Conservation (phyloP, 805 yeast species). For the Schizosaccharomyces pombe region DNA sequence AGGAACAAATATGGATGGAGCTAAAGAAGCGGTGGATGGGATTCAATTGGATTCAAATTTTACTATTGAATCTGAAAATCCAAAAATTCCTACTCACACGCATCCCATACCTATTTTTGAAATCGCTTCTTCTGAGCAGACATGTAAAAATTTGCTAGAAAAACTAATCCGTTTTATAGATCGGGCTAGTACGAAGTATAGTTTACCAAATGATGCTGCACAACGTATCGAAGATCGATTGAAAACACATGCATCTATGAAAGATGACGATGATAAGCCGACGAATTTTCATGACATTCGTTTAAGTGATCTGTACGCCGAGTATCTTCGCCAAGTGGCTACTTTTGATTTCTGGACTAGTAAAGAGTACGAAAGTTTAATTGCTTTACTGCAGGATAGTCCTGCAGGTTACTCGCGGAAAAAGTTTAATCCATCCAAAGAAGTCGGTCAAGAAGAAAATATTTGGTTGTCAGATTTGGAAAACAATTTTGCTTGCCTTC, state of each 20-base stretch:
- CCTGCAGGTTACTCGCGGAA: background rate
- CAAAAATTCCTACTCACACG: background rate
- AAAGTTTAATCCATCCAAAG: background rate
- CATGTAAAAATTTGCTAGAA: background rate
- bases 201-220: background rate
- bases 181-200: background rate
- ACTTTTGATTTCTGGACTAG: background rate
- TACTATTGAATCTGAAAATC: background rate
- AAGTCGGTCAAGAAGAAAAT: background rate
- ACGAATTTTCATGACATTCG: background rate
- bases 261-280: background rate
- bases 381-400: background rate
- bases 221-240: background rate
- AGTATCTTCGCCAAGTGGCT: slow-evolving; percentile 8
- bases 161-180: background rate
- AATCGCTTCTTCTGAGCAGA: background rate
- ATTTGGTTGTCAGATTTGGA: background rate
- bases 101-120: background rate
- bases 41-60: background rate
- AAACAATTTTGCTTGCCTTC: background rate
- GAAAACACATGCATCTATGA: background rate
- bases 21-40: background rate
- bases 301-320: background rate
- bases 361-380: background rate
- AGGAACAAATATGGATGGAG: background rate